Conservation (phyloP, 2,329 filamentous ascomycete species). For the Ceratocystis cubensis region DNA sequence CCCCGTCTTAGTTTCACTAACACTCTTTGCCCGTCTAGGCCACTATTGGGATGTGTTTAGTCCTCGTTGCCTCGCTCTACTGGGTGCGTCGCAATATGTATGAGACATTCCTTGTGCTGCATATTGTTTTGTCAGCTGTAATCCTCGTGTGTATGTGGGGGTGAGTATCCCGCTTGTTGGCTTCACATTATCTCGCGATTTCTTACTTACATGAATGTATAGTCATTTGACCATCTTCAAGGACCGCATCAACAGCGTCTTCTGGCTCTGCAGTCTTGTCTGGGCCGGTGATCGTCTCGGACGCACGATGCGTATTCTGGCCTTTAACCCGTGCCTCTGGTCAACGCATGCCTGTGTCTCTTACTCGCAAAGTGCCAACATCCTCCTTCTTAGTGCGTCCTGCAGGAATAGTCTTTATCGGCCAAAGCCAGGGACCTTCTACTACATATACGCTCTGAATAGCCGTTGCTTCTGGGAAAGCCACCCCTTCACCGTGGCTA, state of each 20-base stretch:
- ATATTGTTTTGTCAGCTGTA: slow-evolving; percentile 41
- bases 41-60: slow-evolving; percentile 34
- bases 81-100: slow-evolving; percentile 42
- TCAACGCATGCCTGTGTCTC: slow-evolving; percentile 28
- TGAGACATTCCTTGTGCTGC: slow-evolving; percentile 37
- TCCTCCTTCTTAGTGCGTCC: slow-evolving; percentile 33
- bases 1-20: not conserved
- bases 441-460: slow-evolving; percentile 35
- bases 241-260: slow-evolving; percentile 29
- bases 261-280: slow-evolving; percentile 37
- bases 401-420: slow-evolving; percentile 28
- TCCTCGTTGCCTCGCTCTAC: slow-evolving; percentile 38
- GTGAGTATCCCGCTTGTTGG: slow-evolving; percentile 28
- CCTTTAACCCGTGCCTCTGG: slow-evolving; percentile 31
- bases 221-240: slow-evolving; percentile 41
- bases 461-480: slow-evolving; percentile 35
- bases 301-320: slow-evolving; percentile 33
- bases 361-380: slow-evolving; percentile 32
- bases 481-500: slow-evolving; percentile 38
- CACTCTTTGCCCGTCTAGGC: slow-evolving; percentile 26
- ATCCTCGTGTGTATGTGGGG: slow-evolving; percentile 40
- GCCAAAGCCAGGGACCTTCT: slow-evolving; percentile 33
- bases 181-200: slow-evolving; percentile 11
- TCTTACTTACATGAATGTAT: slow-evolving; percentile 23
- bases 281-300: slow-evolving; percentile 40